Percentiles rank a stretch among this genome's conserved stretches.
These are phyloP conservation scores for Candida hungchunana DNA, from an alignment of 805 yeast species.

Conservation along the genomic window DNA sequence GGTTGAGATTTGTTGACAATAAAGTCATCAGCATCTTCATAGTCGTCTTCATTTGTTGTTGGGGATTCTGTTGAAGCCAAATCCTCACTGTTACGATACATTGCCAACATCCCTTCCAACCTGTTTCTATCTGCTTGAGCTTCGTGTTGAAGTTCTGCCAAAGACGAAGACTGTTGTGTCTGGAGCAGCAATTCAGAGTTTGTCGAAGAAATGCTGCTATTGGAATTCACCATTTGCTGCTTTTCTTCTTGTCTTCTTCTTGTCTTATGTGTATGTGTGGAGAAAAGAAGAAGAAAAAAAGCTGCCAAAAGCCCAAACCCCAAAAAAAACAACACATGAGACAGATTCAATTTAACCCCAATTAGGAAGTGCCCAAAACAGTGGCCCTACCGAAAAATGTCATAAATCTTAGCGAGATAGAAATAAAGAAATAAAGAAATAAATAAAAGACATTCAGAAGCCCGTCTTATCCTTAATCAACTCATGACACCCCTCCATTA, in stretches of 20 bases:
- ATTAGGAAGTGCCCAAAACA: no score
- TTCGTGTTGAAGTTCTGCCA: slow-evolving; percentile 7
- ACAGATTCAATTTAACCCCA: no score
- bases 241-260: background rate
- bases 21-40: slow-evolving; percentile 22
- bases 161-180: slow-evolving; percentile 2
- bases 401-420: no score
- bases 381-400: no score
- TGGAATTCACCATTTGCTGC: slow-evolving; percentile 1
- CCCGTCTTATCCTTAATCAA: no score
- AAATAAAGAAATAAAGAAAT: no score
- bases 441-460: no score
- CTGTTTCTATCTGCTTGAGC: slow-evolving; percentile 17
- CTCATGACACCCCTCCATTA: background rate
- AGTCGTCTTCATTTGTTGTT: slow-evolving; percentile 13
- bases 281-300: no score
- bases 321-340: no score
- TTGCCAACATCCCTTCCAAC: slow-evolving; percentile 14
- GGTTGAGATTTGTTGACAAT: slow-evolving; percentile 12
- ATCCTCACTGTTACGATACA: slow-evolving; percentile 4
- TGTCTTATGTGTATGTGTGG: background rate
- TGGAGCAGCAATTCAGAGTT: slow-evolving; percentile 12
- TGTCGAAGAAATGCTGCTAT: slow-evolving; percentile 11
- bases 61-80: slow-evolving; percentile 1
- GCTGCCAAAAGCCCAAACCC: no score